phyloP scores from a whole-genome alignment of 306 rosid genomes.

The Citrullus mucosospermus region DNA sequence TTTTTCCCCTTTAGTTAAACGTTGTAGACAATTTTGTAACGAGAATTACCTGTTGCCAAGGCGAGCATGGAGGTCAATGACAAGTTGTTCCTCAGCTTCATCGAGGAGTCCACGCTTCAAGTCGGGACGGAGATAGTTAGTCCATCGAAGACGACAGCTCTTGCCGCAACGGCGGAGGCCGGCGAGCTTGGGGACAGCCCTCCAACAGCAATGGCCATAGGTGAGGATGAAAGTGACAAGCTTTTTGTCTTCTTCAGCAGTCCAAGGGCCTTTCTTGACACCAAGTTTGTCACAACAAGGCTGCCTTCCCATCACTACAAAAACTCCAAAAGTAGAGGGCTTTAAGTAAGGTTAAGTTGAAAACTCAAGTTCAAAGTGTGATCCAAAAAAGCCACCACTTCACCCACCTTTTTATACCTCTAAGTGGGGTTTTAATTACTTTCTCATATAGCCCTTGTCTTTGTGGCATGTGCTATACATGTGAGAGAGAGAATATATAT shows the following conservation, averaged over 20 bases:
- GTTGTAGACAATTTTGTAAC: no score
- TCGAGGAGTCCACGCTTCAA: conserved; percentile 74
- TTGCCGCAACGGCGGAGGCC: conserved; percentile 87
- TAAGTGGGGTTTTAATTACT: neutral
- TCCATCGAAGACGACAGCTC: conserved; percentile 95
- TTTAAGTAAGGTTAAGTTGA: neutral
- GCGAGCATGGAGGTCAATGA: conserved; percentile 74
- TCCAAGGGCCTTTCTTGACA: conserved; percentile 98
- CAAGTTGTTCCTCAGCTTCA: conserved; percentile 64
- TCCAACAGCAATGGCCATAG: conserved; percentile 89
- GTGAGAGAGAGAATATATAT: neutral
- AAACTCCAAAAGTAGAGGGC: neutral
- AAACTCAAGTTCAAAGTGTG: neutral
- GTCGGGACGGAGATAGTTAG: conserved; percentile 86
- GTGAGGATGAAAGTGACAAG: conserved; percentile 61
- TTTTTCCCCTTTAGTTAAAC: no score
- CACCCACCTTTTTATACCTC: neutral
- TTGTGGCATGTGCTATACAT: neutral
- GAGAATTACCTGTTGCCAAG: conserved; percentile 63
- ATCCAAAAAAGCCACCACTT: neutral
- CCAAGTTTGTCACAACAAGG: conserved; percentile 96
- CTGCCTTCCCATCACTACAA: conserved; percentile 69
- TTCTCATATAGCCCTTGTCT: neutral
- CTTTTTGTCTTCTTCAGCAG: conserved; percentile 82
- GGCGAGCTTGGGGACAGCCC: conserved; percentile 84